These are phyloP conservation scores for Mortierella sp. DNA, from an alignment of 371 early-diverging fungal genomes.

Conservation along the genomic window DNA sequence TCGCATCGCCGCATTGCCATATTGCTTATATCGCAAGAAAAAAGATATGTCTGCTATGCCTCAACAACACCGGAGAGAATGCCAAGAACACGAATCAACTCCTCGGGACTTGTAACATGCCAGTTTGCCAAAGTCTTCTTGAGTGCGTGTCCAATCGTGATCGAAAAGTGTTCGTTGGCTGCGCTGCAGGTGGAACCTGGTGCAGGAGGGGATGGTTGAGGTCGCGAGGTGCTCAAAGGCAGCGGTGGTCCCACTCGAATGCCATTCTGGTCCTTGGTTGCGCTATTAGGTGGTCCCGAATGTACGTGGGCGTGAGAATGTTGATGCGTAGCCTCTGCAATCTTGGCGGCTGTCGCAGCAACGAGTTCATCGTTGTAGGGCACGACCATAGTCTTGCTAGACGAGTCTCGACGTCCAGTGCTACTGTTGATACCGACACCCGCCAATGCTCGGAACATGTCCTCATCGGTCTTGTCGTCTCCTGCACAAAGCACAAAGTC, in stretches of 20 bases:
- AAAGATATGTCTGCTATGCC: constrained; percentile 20
- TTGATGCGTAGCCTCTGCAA: constrained; percentile 30
- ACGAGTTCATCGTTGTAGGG: constrained; percentile 29
- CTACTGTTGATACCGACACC: constrained; percentile 11
- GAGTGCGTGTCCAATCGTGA: constrained; percentile 78
- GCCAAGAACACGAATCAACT: constrained; percentile 60
- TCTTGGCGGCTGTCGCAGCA: constrained; percentile 39
- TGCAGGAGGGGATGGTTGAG: constrained; percentile 16
- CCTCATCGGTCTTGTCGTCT: constrained; percentile 97
- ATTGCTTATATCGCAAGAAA: too few relatives aligned
- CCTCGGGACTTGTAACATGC: constrained; percentile 73
- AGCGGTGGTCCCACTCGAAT: constrained; percentile 6
- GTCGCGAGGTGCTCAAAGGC: constrained; percentile 1
- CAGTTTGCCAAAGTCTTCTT: constrained; percentile 85
- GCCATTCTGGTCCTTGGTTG: not conserved
- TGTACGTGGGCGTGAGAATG: constrained; percentile 25
- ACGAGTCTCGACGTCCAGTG: constrained; percentile 19
- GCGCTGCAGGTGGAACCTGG: constrained; percentile 25
- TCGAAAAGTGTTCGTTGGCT: constrained; percentile 61
- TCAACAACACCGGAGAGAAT: constrained; percentile 36
- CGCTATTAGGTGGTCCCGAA: constrained; percentile 4
- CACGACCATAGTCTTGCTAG: constrained; percentile 14
- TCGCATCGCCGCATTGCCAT: too few relatives aligned
- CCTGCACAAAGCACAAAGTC: constrained; percentile 95
- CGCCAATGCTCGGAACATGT: constrained; percentile 86